Base-by-base conservation (phyloP, 371 early-diverging fungal genomes). In the Mucor racemosus region DNA sequence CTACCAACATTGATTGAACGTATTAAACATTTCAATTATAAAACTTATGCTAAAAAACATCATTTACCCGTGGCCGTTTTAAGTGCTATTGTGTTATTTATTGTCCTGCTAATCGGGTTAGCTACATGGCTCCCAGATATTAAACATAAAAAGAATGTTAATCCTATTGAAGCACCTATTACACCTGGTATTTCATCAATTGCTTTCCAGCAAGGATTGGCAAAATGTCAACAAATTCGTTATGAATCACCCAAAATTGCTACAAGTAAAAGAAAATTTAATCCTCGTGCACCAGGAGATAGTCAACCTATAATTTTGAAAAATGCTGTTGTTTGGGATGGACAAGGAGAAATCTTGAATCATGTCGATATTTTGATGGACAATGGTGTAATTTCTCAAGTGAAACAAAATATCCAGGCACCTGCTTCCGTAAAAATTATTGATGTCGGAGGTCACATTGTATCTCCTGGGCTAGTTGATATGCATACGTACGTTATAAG, bases 391-490 rank as follows among this genome's bases (percentile, higher is more conserved):
- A 83, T 89, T 61, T 63, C 72, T 7, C 39, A 71, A 36, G 68
- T 89, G 34, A 82, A 78, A 26, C 67, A 67, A 3, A 64, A 71
- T 46, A 76, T 84, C 46, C 42, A 62, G 50, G 44, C 55, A 41
- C 41, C 39, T 3, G 31, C 72, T 1, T 71, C 73, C 7, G 64
- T 62, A 7, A 76, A 77, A 33, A 57, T 78, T 2, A 84, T 92
- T 46, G 88, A 93, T 60, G 86, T 85, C 48, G 77, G 81, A 58
- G 89, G 90, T 5, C 86, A 87, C 38, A 85, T 84, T 55, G 77
- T 93, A 9, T 85, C 89, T 11, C 93, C 93, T 41, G 92, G 93
- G 44, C 65, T 93, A 26, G 89, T 93, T 5, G 93, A 92, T 69
- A 86, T 87, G 90, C 90, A 93, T 62, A 85, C 84, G 89, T 90